Conservation (phyloP, 73 alveolate species). For the Blepharisma stoltei region DNA sequence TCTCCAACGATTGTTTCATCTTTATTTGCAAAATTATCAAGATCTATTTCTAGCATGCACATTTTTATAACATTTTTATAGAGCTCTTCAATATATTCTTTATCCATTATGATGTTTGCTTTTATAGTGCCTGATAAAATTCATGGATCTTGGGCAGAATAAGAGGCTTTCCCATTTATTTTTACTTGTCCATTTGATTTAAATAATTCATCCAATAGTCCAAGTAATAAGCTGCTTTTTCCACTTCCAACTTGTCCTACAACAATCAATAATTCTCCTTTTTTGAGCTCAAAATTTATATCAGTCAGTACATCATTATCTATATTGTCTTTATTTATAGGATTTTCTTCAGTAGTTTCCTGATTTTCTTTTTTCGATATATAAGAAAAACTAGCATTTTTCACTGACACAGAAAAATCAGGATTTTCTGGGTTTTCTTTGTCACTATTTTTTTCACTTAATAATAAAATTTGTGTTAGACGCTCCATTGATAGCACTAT, state of each 20-base stretch:
- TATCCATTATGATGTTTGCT: conserved; percentile 79
- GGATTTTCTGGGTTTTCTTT: too few relatives aligned
- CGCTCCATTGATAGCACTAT: too few relatives aligned
- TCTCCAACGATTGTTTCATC: conserved; percentile 81
- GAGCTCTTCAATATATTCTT: conserved; percentile 59
- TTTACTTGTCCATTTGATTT: conserved; percentile 28
- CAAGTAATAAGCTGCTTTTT: conserved; percentile 68
- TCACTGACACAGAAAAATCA: too few relatives aligned
- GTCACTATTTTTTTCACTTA: too few relatives aligned
- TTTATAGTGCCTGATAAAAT: conserved; percentile 72
- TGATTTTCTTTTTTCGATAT: too few relatives aligned
- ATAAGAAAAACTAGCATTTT: too few relatives aligned
- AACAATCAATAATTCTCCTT: conserved; percentile 66
- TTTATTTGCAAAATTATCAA: conserved; percentile 55
- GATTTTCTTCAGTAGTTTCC: too few relatives aligned
- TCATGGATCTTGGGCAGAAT: conserved; percentile 36
- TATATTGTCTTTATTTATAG: too few relatives aligned
- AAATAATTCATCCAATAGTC: conserved; percentile 56
- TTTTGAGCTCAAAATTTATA: conserved; percentile 47
- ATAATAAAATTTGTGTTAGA: too few relatives aligned
- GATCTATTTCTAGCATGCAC: conserved; percentile 77
- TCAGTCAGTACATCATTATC: conserved; percentile 38
- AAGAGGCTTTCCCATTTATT: conserved; percentile 38
- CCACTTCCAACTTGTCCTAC: conserved; percentile 90
- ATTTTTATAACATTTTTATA: conserved; percentile 65